These are phyloP conservation scores for Aquilaria malaccensis DNA, from an alignment of 345 rosid species.

Conservation along the genomic window DNA sequence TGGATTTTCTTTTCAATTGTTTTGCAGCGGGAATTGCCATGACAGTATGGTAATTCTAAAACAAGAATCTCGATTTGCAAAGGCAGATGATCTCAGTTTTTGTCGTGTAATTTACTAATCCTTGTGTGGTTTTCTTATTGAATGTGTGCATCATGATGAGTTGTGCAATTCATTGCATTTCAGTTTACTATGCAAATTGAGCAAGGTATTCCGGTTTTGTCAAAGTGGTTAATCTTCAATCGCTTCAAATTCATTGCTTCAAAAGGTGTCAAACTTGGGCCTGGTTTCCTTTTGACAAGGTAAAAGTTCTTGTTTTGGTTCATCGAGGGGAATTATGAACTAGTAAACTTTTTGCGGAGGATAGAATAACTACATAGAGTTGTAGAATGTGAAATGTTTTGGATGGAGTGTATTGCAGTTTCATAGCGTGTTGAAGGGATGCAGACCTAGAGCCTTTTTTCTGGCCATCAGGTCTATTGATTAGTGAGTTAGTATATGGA, in stretches of 20 bases:
- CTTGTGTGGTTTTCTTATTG: conserved; percentile 1
- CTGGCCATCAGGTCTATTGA: no score
- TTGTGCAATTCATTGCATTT: conserved; percentile 19
- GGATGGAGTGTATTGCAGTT: not conserved
- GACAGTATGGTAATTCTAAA: conserved; percentile 90
- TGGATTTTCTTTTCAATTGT: conserved; percentile 18
- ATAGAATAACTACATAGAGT: not conserved
- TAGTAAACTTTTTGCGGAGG: not conserved
- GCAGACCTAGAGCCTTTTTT: not conserved
- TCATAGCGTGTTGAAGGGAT: not conserved
- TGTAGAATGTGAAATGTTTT: not conserved
- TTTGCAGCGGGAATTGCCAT: conserved; percentile 64
- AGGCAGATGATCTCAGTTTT: conserved; percentile 74
- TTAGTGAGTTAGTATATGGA: not conserved
- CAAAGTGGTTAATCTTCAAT: conserved; percentile 90
- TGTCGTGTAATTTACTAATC: conserved; percentile 52
- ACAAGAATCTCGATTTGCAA: conserved; percentile 88
- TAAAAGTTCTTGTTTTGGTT: conserved; percentile 14
- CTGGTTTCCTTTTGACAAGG: conserved; percentile 88
- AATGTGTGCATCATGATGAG: not conserved
- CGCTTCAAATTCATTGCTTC: conserved; percentile 81
- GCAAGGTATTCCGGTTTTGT: conserved; percentile 88
- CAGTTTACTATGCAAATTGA: conserved; percentile 89
- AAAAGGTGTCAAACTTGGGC: conserved; percentile 82
- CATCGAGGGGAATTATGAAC: conserved; percentile 4